Percentiles rank a stretch among this genome's conserved stretches.
These are phyloP conservation scores for Cnidoscolus chayamansa DNA, from an alignment of 441 rosid genomes.

Conservation along the genomic window DNA sequence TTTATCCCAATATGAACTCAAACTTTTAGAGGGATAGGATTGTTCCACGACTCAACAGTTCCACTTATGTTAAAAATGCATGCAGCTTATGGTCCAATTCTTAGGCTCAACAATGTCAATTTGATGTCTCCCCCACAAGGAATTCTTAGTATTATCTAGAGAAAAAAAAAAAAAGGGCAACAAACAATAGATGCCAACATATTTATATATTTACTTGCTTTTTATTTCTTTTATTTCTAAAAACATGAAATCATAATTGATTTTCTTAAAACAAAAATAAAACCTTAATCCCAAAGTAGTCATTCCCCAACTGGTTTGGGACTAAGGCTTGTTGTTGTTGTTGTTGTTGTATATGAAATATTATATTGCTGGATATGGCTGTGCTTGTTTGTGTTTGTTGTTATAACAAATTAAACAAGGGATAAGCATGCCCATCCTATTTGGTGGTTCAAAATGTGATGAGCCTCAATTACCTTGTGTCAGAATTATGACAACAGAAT, in stretches of 20 bases:
- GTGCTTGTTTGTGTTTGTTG: not conserved
- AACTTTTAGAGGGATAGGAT: not conserved
- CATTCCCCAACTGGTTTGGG: too few relatives aligned
- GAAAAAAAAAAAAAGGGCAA: too few relatives aligned
- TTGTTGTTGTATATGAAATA: too few relatives aligned
- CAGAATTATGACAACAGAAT: not conserved
- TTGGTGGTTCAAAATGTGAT: not conserved
- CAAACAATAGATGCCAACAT: not conserved
- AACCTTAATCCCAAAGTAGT: too few relatives aligned
- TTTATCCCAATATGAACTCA: not conserved
- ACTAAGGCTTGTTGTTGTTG: too few relatives aligned
- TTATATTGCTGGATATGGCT: too few relatives aligned
- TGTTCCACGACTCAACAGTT: not conserved
- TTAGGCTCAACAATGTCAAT: not conserved
- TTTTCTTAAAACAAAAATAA: not conserved
- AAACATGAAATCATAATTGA: not conserved
- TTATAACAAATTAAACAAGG: too few relatives aligned
- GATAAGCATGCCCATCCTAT: not conserved
- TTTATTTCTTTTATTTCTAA: not conserved
- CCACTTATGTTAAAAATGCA: not conserved
- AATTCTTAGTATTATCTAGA: not conserved
- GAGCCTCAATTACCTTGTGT: not conserved
- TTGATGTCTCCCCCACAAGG: not conserved
- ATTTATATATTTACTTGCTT: not conserved
- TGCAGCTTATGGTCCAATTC: conserved; percentile 4